Evolutionary conservation across 148 eudicot species (phyloP).

Genomic region (Gaultheria prostrata): DNA sequence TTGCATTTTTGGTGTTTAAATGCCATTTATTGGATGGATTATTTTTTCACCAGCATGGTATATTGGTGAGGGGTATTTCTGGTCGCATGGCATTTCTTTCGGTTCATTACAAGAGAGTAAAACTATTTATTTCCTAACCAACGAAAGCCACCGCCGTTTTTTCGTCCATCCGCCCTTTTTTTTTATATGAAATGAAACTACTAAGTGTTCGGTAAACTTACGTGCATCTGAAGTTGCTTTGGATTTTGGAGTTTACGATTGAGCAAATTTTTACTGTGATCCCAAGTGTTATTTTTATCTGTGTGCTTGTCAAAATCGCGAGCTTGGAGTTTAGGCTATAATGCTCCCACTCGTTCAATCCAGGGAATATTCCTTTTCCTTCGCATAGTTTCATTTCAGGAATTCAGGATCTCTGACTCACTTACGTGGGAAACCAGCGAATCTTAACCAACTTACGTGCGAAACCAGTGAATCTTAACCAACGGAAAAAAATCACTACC

Average conservation of each 20-base stretch:
- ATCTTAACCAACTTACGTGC: no score
- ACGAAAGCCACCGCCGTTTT: no score
- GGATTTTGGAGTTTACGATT: not conserved
- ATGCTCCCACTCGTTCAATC: not conserved
- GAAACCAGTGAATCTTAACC: not conserved
- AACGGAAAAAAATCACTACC: no score
- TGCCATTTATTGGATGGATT: not conserved
- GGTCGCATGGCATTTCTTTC: not conserved
- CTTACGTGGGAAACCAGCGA: not conserved
- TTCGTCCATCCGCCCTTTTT: not conserved
- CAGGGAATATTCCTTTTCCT: not conserved
- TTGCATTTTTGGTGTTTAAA: not conserved
- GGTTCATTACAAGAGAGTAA: no score
- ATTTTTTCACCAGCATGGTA: no score
- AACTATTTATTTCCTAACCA: no score
- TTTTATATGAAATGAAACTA: no score
- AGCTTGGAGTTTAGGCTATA: not conserved
- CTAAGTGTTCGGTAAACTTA: not conserved
- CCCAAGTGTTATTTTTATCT: not conserved
- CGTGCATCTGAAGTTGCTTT: not conserved
- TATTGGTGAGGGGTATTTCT: no score
- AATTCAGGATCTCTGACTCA: no score
- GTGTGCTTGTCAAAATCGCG: not conserved
- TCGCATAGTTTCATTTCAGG: not conserved
- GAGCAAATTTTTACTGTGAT: not conserved